Base-by-base conservation (phyloP, 768 basidiomycete genomes). In the Boletus fagicola region DNA sequence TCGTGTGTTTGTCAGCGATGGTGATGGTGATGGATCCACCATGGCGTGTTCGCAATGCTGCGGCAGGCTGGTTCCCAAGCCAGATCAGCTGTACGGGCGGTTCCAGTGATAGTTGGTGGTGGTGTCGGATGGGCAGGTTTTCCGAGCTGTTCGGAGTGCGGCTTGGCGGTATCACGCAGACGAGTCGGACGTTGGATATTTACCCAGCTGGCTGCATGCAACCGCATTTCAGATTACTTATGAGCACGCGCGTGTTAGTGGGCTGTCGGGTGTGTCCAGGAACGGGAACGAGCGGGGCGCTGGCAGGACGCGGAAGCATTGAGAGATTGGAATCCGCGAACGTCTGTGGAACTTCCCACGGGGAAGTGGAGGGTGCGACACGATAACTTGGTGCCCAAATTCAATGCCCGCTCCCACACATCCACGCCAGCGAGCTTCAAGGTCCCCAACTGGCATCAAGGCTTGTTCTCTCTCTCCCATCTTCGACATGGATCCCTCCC, bases 391-490 rank as follows among this genome's bases (percentile, higher is more conserved):
- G 71, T 72, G 71, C 71, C 50, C 71, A 74, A 74, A 59, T 72
- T 72, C 71, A 72, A 72, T 67, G 72, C 71, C 71, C 71, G 71
- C 71, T 72, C 71, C 72, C 71, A 72, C 71, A 72, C 72, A 74
- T 72, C 62, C 72, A 69, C 60, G 57, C 65, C 64, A 70, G 66
- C 61, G 56, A 59, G 55, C 35, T 54, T 59, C 35, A 52, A 30
- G 40, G 36, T 47, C 53, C 22, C 57, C 47, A 59, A 53, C 46
- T 13, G 48, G 39, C 57, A 2, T 10, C n/a, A n/a, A n/a, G n/a
- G 39, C 66, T 58, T 62, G 51, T 50, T 49, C 20, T 43, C 44
- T 22, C 80, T 82, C 79, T 78, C 80, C 72, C 72, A 76, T 58
- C 60, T 47, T 22, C 51, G 1, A 26, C 28, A 67, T 67, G 66